A percentile compares a stretch with the other conserved stretches of the same genome.
These are phyloP conservation scores for Penicillium sp. DNA, from an alignment of 2,329 filamentous ascomycete genomes.

Conservation along the genomic window DNA sequence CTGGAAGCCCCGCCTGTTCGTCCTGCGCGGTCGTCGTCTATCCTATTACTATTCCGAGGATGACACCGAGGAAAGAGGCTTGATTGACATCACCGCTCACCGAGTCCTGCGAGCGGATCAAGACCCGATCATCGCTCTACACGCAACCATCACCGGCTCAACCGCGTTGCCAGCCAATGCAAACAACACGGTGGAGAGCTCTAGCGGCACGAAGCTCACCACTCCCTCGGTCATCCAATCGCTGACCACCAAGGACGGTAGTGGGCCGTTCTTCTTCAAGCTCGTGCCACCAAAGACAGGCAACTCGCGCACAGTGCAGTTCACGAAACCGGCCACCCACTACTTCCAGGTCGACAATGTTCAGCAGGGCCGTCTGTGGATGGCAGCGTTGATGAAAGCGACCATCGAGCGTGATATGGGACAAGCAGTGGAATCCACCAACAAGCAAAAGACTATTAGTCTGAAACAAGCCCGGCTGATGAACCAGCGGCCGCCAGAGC, in stretches of 20 bases:
- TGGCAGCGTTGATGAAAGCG: conserved; percentile 98
- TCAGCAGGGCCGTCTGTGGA: conserved; percentile 87
- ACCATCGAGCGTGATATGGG: conserved; percentile 88
- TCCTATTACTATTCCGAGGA: conserved; percentile 96
- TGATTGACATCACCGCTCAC: conserved; percentile 97
- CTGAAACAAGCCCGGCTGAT: conserved; percentile 82
- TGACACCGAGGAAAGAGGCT: conserved; percentile 86
- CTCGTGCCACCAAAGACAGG: conserved; percentile 86
- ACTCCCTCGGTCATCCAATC: conserved; percentile 32
- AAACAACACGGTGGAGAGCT: conserved; percentile 30
- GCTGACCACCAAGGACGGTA: conserved; percentile 45
- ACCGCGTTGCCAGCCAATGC: conserved; percentile 57
- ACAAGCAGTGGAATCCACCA: conserved; percentile 79
- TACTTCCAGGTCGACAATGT: conserved; percentile 95
- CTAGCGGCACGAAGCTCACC: conserved; percentile 32
- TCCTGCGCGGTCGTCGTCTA: conserved; percentile 83
- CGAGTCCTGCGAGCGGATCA: conserved; percentile 93
- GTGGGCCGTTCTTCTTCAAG: conserved; percentile 95
- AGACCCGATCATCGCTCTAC: conserved; percentile 83
- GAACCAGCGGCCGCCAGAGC: conserved; percentile 82
- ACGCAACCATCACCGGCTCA: conserved; percentile 89
- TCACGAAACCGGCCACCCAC: conserved; percentile 95
- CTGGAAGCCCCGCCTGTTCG: conserved; percentile 96
- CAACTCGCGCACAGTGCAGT: conserved; percentile 86
- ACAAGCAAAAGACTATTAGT: conserved; percentile 95